These are phyloP conservation scores for Fomitopsis palustris DNA, from an alignment of 1,284 basidiomycete species.

Conservation along the genomic window DNA sequence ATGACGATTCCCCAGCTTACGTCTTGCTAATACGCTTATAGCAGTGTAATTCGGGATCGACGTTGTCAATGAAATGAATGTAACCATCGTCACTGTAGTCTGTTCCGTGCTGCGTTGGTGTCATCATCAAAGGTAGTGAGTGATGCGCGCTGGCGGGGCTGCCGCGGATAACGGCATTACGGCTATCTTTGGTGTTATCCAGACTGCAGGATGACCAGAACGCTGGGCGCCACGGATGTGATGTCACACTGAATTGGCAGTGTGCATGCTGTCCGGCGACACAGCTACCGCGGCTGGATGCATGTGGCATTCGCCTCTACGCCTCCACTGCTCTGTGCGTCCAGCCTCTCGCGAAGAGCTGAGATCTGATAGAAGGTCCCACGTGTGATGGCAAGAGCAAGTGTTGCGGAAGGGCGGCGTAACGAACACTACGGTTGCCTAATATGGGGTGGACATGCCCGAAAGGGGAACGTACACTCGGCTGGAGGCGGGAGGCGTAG, in stretches of 20 bases:
- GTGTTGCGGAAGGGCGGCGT: neutral
- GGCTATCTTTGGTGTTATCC: neutral
- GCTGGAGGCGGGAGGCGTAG: neutral
- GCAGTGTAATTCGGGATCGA: slow-evolving; percentile 23
- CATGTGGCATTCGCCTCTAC: neutral
- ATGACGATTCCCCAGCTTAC: slow-evolving; percentile 24
- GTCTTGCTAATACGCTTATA: slow-evolving; percentile 24
- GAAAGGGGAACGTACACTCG: slow-evolving; percentile 1
- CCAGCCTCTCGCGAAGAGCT: no score
- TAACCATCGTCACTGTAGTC: neutral
- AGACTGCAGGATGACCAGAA: neutral
- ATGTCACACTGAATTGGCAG: neutral
- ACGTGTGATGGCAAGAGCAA: neutral
- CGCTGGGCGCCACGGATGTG: neutral
- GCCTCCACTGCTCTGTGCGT: neutral
- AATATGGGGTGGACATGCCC: slow-evolving; percentile 3
- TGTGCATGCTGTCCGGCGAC: neutral
- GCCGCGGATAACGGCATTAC: neutral
- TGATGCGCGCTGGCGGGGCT: neutral
- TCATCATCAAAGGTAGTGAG: neutral
- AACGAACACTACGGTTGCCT: slow-evolving; percentile 1
- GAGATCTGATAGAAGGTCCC: neutral
- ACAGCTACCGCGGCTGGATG: neutral
- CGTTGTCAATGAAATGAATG: slow-evolving; percentile 5
- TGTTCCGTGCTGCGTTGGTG: neutral